These are phyloP conservation scores for Suillus subluteus DNA, from an alignment of 768 basidiomycete genomes.

Conservation along the genomic window DNA sequence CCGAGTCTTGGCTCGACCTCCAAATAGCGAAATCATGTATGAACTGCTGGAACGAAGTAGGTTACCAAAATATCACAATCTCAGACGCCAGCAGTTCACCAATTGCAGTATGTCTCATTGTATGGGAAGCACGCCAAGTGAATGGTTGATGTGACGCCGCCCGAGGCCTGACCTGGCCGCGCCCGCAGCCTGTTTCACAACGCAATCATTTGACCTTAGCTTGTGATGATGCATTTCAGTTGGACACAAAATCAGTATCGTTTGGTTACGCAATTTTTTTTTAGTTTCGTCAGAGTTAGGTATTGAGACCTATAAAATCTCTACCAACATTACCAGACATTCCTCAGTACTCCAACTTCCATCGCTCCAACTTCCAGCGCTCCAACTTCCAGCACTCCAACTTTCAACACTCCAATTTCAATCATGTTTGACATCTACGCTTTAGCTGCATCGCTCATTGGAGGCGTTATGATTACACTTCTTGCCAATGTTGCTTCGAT, in stretches of 20 bases:
- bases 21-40: not conserved
- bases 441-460: constrained; percentile 18
- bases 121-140: not conserved
- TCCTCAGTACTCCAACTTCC: no score
- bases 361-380: no score
- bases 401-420: not conserved
- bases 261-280: not conserved
- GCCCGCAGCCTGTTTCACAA: not conserved
- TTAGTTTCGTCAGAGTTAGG: not conserved
- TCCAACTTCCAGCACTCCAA: not conserved
- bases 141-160: not conserved
- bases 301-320: constrained; percentile 9
- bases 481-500: constrained; percentile 17
- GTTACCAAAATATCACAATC: not conserved
- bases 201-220: not conserved
- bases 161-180: not conserved
- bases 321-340: not conserved
- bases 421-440: constrained; percentile 21
- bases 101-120: not conserved
- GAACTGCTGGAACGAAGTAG: not conserved
- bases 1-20: not conserved
- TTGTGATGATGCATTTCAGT: not conserved
- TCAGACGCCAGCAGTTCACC: not conserved
- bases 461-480: constrained; percentile 21
- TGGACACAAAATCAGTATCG: not conserved